Conservation (phyloP, 1,284 basidiomycete species). For the Fistulina hepatica region DNA sequence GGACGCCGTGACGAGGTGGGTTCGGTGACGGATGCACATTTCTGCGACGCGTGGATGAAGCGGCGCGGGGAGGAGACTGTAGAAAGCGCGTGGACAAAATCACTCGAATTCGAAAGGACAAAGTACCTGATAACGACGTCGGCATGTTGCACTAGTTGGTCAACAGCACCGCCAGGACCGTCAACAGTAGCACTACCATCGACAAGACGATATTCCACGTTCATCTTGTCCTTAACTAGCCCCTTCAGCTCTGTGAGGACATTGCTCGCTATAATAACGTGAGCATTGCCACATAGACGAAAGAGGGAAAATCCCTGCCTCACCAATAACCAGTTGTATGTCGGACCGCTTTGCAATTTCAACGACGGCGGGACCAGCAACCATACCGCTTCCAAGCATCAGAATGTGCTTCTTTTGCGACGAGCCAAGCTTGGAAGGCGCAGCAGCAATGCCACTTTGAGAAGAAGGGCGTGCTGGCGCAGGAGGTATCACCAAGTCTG, state of each 20-base stretch:
- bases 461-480: background rate
- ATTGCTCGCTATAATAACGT: slow-evolving; percentile 57
- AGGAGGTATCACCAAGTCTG: background rate
- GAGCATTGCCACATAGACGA: background rate
- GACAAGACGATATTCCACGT: slow-evolving; percentile 49
- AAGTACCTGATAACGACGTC: slow-evolving; percentile 36
- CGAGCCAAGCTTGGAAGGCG: slow-evolving; percentile 4
- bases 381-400: slow-evolving; percentile 86
- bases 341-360: slow-evolving; percentile 51
- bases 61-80: slow-evolving; percentile 68
- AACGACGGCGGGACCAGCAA: slow-evolving; percentile 75
- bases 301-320: slow-evolving; percentile 22
- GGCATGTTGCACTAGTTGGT: slow-evolving; percentile 36
- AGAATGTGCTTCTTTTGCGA: slow-evolving; percentile 58
- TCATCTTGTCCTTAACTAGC: slow-evolving; percentile 41
- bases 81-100: background rate
- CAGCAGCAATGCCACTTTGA: background rate
- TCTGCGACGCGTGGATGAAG: slow-evolving; percentile 73
- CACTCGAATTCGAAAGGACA: background rate
- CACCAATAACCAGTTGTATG: slow-evolving; percentile 65
- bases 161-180: slow-evolving; percentile 39
- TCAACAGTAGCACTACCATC: too few relatives aligned
- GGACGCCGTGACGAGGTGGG: slow-evolving; percentile 86
- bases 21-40: slow-evolving; percentile 62
- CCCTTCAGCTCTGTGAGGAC: slow-evolving; percentile 47